phyloP scores from a whole-genome alignment of 345 rosid genomes.

The Reutealis trisperma region DNA sequence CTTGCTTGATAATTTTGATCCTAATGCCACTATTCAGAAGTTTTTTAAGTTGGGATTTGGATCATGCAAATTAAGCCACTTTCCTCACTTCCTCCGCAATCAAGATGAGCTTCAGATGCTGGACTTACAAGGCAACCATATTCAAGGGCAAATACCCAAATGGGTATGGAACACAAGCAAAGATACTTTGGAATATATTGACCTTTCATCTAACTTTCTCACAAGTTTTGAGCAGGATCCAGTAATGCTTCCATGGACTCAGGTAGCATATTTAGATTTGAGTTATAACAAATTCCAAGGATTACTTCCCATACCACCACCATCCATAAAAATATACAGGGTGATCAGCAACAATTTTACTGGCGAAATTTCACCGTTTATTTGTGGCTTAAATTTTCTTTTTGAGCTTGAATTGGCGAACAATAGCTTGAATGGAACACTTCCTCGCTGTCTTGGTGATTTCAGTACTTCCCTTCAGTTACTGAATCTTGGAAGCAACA shows the following conservation, averaged over 20 bases:
- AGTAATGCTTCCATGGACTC: no score
- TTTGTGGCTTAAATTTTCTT: slow-evolving; percentile 5
- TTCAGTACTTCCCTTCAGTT: no score
- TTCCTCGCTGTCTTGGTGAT: no score
- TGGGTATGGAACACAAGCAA: not conserved
- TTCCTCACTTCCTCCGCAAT: not conserved
- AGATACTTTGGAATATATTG: no score
- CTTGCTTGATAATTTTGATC: no score
- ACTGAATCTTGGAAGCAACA: no score
- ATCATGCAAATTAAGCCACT: not conserved
- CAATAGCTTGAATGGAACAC: not conserved
- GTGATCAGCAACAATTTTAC: not conserved
- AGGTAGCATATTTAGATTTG: no score
- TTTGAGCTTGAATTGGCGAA: slow-evolving; percentile 16
- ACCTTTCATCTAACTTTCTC: slow-evolving; percentile 9
- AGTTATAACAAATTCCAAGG: no score
- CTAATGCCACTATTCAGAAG: not conserved
- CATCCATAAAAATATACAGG: no score
- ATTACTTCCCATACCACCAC: no score
- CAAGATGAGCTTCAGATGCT: not conserved
- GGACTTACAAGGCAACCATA: not conserved
- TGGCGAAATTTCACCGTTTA: slow-evolving; percentile 5
- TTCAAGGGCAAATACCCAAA: not conserved
- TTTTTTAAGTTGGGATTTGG: not conserved
- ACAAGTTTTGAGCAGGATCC: no score